Base-by-base conservation (phyloP, 2,329 filamentous ascomycete genomes). In the Cordyceps pruinosa region DNA sequence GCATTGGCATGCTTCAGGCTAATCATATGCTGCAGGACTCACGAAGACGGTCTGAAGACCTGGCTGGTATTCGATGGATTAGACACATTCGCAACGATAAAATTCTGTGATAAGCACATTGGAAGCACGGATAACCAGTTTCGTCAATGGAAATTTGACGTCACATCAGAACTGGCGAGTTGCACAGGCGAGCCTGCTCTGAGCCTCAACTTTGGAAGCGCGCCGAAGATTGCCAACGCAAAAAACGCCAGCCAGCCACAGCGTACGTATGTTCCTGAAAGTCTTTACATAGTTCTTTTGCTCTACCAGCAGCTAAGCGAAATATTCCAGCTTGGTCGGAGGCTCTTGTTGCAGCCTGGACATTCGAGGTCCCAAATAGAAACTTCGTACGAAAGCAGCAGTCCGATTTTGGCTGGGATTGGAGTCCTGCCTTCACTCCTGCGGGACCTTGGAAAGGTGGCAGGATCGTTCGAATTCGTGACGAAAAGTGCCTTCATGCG, bases 351-450 rank as follows among this genome's bases (percentile, higher is more conserved):
- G 50, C 50, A 12, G 39, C 37, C n/a, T 54, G 42, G 34, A 26
- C 56, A 4, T 58, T 53, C 17, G 56, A 53, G 9, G 25, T 54
- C 2, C 56, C 56, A 3, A 58, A 58, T 26, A 39, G 49, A 26
- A 51, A 58, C 17, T 49, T 44, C 32, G 78, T 85, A 35, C 75
- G 83, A 30, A 85, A 86, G 64, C 77, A 85, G 63, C 79, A 85
- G 65, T 80, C 74, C 8, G 82, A 85, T 65, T 85, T 85, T 65
- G 84, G 84, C 2, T 86, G 83, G 83, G 82, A 85, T 59, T 84
- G 81, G 81, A 80, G 80, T 10, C 81, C 80, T 10, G 80, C 78
- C 0, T 84, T 86, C 64, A 74, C 77, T n/a, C 81, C 83, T 0
- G 78, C 80, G n/a, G 83, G 84, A 2, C 79, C 82, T 7, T 87